Evolutionary conservation across 73 alveolate genomes (phyloP).

Genomic region (Durusdinium trenchii): DNA sequence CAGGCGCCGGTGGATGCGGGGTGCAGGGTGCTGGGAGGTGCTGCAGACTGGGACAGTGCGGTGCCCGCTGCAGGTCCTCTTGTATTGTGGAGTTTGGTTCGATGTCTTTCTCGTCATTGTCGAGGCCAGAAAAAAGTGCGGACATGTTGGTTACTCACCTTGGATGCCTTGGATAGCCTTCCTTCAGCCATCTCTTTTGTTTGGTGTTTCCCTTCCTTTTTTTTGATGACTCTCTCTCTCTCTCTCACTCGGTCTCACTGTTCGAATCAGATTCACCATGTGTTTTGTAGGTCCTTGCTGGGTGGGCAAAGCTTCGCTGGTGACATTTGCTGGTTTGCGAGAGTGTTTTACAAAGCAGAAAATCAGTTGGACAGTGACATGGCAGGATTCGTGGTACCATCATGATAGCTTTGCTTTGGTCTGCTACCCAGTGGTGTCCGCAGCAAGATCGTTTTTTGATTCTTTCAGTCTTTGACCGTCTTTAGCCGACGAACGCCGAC

Average conservation of each 20-base stretch:
- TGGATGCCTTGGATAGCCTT: too few relatives aligned
- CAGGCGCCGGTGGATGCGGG: conserved; percentile 2
- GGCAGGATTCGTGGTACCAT: conserved; percentile 81
- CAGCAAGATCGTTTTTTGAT: background rate
- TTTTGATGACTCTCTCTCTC: too few relatives aligned
- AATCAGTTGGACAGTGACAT: background rate
- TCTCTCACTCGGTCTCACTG: too few relatives aligned
- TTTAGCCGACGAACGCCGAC: background rate
- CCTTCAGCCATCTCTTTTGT: background rate
- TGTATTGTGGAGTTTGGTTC: conserved; percentile 68
- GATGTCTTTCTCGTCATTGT: conserved; percentile 51
- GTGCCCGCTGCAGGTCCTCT: conserved; percentile 23
- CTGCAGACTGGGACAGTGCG: background rate
- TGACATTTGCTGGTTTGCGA: background rate
- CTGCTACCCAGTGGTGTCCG: background rate
- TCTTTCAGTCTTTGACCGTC: background rate
- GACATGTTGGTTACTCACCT: too few relatives aligned
- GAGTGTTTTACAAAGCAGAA: background rate
- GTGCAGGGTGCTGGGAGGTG: too few relatives aligned
- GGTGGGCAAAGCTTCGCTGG: conserved; percentile 89
- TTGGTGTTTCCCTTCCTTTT: too few relatives aligned
- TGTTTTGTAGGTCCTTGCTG: conserved; percentile 66
- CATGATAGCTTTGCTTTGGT: conserved; percentile 61
- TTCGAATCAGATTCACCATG: background rate
- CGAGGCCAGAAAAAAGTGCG: conserved; percentile 70